Base-by-base conservation (phyloP, 1,284 basidiomycete species). In the Porphyrellus sp. region DNA sequence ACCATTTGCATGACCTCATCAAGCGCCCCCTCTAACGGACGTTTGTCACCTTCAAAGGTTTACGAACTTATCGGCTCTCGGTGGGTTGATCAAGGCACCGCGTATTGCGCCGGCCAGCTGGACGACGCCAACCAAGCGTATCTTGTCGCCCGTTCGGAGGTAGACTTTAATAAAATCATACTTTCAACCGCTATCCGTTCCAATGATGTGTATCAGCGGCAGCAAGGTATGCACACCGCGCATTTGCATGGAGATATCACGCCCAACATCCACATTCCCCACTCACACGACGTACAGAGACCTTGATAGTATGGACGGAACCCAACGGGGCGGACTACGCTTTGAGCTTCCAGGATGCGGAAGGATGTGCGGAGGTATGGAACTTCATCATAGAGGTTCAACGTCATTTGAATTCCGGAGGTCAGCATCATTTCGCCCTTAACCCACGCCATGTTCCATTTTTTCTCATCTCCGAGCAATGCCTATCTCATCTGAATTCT, bases 251-350 rank as follows among this genome's bases (percentile, higher is more conserved):
- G 27, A 31, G 20, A 28, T 46, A 41, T 49, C 24, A 43, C 31
- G 47, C 31, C 33, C 7, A 54, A 51, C 18, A 45, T 49, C 42
- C 41, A 35, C 46, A 3, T 44, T 33, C 24, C 34, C 52, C 16
- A 52, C 56, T 69, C 56, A 52, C 49, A 48, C 52, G 51, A 45
- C 54, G 21, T 46, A 42, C 49, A 93, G 96, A 98, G 60, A 99
- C 97, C 2, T 80, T 99, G 41, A 98, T 99, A 58, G 96, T 99
- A 13, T 99, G 96, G 96, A 99, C 96, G 2, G 96, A 98, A 69
- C 91, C 91, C 0, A 88, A 93, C 59, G 92, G 93, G 23, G 85
- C 89, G 23, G 96, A 99, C 71, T 95, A 97, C 71, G 97, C 97
- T 3, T 77, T 99, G 46, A 97, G 93, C 60, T 99, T 99, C 65